Evolutionary conservation across 2,329 filamentous ascomycete genomes (phyloP), one percentile per base, ranked within the genome.

Genomic region (Chaetomium strumarium): DNA sequence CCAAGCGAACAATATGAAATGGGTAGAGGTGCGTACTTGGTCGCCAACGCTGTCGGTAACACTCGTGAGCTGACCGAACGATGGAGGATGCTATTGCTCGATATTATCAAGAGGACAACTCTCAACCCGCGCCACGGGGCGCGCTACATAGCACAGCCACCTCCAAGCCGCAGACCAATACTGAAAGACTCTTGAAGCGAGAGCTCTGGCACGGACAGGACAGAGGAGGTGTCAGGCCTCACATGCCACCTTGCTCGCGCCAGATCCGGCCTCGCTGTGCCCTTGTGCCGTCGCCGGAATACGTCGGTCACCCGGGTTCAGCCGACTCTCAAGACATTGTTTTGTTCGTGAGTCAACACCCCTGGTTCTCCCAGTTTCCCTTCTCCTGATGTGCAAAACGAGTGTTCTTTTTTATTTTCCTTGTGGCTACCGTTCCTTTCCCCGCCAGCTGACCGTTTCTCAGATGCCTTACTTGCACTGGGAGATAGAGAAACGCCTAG

Each of bases 161-260:
- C 9, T 52, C 55, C 11, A 60, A 56, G 37, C 30, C 47, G 8
- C 55, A 56, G 34, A 55, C 58, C 16, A 60, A 60, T 14, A 60
- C 58, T 4, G 58, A 60, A 47, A 58, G 46, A 31, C 45, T 60
- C 1, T n/a, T 60, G 48, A 60, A 58, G 43, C 53, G 57, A 2
- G 58, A 60, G 50, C 58, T 60, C 11, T 60, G 58, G 58, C 58
- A 60, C 34, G 57, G 58, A 2, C 58, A 59, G 41, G 58, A 60
- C 29, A 52, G 58, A 9, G 58, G 55, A 6, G 58, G 55, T 13
- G 55, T 52, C 17, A 56, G 50, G 30, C 48, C 46, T 6, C 57
- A 58, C 34, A 36, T 60, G 50, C 55, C 58, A 17, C 57, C 57
- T 13, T 57, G 59, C 34, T 57, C 58, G 4, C 55, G 58, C 6